Percentiles rank a stretch among this genome's conserved stretches.
phyloP scores from a whole-genome alignment of 2,329 filamentous ascomycete species.

The Waltergamsia citrina region DNA sequence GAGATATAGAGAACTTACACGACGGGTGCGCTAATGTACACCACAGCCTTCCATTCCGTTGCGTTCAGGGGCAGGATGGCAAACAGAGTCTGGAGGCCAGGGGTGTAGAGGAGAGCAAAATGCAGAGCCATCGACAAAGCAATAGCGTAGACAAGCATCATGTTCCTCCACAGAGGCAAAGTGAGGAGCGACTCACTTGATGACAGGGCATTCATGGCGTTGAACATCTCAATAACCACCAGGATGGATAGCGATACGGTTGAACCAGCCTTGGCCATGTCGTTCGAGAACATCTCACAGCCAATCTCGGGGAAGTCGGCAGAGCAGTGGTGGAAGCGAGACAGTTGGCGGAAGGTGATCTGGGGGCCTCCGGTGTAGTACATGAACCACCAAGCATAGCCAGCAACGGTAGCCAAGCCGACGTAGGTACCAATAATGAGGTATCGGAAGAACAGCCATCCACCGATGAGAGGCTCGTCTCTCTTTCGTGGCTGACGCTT shows the following conservation, averaged over 20 bases:
- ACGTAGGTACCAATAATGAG: conserved; percentile 95
- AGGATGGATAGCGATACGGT: conserved; percentile 87
- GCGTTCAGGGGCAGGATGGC: conserved; percentile 80
- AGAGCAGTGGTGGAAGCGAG: conserved; percentile 90
- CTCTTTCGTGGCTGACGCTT: conserved; percentile 82
- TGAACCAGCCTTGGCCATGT: conserved; percentile 80
- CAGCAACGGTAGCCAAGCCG: conserved; percentile 85
- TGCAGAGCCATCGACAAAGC: conserved; percentile 87
- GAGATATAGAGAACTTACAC: conserved; percentile 52
- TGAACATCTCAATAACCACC: conserved; percentile 98
- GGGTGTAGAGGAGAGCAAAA: conserved; percentile 87
- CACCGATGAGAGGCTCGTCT: conserved; percentile 83
- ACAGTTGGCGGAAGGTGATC: conserved; percentile 81
- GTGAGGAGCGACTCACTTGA: conserved; percentile 91
- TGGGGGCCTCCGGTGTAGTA: conserved; percentile 84
- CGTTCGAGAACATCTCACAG: conserved; percentile 82
- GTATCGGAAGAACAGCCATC: conserved; percentile 97
- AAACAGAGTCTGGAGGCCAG: conserved; percentile 81
- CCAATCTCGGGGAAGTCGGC: conserved; percentile 79
- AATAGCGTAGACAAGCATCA: conserved; percentile 96
- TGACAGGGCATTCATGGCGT: conserved; percentile 95
- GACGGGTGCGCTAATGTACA: conserved; percentile 82
- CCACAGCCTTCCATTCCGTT: conserved; percentile 86
- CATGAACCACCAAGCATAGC: conserved; percentile 99
- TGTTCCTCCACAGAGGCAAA: conserved; percentile 94